These are phyloP conservation scores for Pichia kluyveri DNA, from an alignment of 805 yeast species.

Conservation along the genomic window DNA sequence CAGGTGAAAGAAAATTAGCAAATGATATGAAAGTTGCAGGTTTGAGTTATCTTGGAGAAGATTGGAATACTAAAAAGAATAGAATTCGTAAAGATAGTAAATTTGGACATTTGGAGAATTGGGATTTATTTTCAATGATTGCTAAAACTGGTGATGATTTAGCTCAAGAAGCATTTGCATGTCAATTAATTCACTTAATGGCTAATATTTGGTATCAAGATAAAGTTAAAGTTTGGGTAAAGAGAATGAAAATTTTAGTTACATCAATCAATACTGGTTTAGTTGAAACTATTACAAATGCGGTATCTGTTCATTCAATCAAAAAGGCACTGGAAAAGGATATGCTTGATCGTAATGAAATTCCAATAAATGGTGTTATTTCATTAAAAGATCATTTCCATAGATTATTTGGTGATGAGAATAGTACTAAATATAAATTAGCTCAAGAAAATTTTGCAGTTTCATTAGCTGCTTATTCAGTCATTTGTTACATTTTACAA, in stretches of 20 bases:
- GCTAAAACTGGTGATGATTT: conserved; percentile 95
- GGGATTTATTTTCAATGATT: conserved; percentile 94
- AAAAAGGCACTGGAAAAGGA: conserved; percentile 83
- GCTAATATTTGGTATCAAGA: conserved; percentile 73
- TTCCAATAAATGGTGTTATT: conserved; percentile 61
- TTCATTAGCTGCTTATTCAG: conserved; percentile 86
- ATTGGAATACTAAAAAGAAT: conserved; percentile 77
- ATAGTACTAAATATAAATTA: conserved; percentile 44
- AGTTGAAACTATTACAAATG: conserved; percentile 94
- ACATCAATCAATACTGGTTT: conserved; percentile 88
- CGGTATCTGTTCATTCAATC: conserved; percentile 87
- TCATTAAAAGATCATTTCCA: conserved; percentile 72
- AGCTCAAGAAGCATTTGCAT: conserved; percentile 96
- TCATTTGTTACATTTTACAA: conserved; percentile 82
- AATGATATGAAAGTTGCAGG: conserved; percentile 88
- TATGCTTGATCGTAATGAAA: conserved; percentile 56
- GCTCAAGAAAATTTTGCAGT: conserved; percentile 83
- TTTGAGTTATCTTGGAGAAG: conserved; percentile 73
- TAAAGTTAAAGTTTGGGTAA: conserved; percentile 78
- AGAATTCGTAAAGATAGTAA: conserved; percentile 72
- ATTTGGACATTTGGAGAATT: conserved; percentile 78
- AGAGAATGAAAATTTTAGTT: conserved; percentile 82
- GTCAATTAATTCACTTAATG: conserved; percentile 84
- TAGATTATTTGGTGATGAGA: conserved; percentile 61
- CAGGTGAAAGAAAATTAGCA: conserved; percentile 87